phyloP scores from a whole-genome alignment of 257 asterid genomes.

The Henckelia pumila region DNA sequence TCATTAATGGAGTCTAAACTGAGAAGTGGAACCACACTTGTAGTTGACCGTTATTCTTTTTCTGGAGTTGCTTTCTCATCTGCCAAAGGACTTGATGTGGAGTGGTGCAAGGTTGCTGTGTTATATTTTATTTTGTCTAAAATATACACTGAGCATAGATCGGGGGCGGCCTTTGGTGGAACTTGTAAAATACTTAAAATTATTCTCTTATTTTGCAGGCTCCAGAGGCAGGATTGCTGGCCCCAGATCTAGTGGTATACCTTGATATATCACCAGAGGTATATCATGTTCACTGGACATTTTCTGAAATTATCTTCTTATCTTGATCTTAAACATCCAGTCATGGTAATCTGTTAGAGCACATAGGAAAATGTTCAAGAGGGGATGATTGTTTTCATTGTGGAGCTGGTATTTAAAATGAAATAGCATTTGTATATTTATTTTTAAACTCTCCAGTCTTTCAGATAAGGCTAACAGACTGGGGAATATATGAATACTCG shows the following conservation, averaged over 20 bases:
- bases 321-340: background rate
- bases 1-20: constrained; percentile 79
- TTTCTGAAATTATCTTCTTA: background rate
- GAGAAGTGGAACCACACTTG: constrained; percentile 73
- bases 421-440: too few species aligned
- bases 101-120: constrained; percentile 60
- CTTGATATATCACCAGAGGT: constrained; percentile 97
- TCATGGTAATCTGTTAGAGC: background rate
- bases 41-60: constrained; percentile 81
- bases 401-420: background rate
- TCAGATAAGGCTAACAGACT: too few species aligned
- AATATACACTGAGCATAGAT: background rate
- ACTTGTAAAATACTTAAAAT: too few species aligned
- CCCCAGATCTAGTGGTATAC: constrained; percentile 90
- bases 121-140: constrained; percentile 6
- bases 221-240: constrained; percentile 83
- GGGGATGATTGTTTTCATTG: background rate
- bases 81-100: constrained; percentile 83
- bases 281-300: constrained; percentile 16
- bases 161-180: too few species aligned
- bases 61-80: constrained; percentile 96
- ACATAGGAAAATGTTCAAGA: too few species aligned
- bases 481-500: too few species aligned
- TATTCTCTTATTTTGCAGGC: constrained; percentile 72
- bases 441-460: too few species aligned